phyloP scores from a whole-genome alignment of 331 rosid genomes.

The Erythrophleum ivorense region DNA sequence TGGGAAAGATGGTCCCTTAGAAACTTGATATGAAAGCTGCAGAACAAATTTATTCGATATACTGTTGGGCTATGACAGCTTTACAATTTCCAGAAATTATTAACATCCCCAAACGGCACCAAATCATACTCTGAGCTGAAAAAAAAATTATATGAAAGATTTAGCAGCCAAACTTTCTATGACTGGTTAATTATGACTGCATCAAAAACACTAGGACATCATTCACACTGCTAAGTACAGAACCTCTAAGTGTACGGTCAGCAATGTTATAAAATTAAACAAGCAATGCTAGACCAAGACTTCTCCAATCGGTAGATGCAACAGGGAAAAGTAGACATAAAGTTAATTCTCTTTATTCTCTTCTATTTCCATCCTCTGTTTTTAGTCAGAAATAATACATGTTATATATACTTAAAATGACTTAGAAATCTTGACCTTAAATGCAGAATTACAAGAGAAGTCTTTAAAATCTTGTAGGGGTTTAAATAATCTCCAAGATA shows the following conservation, averaged over 20 bases:
- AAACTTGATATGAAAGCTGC: slow-evolving; percentile 39
- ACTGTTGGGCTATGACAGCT: slow-evolving; percentile 21
- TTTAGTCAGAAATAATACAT: not conserved
- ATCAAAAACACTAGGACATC: slow-evolving; percentile 1
- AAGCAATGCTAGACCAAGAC: slow-evolving; percentile 7
- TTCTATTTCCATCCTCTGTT: slow-evolving; percentile 11
- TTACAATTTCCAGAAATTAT: not conserved
- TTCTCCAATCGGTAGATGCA: slow-evolving; percentile 24
- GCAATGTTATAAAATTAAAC: slow-evolving; percentile 17
- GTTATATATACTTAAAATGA: not conserved
- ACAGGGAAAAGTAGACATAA: slow-evolving; percentile 22
- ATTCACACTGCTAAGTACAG: slow-evolving; percentile 13
- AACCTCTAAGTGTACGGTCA: not conserved
- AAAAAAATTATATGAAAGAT: slow-evolving; percentile 33
- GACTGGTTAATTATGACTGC: slow-evolving; percentile 22
- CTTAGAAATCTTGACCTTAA: not conserved
- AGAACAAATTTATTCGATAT: slow-evolving; percentile 20
- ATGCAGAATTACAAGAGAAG: not conserved
- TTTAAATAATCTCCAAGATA: not conserved
- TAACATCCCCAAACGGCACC: not conserved
- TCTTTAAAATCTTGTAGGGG: not conserved
- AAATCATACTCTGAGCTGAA: not conserved
- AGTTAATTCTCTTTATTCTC: slow-evolving; percentile 27
- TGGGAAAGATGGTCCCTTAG: slow-evolving; percentile 37
- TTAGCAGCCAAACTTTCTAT: slow-evolving; percentile 11